Evolutionary conservation across 495 filamentous ascomycete genomes (phyloP), one percentile per base, ranked within the genome.

Genomic region (Annulohypoxylon stygium): DNA sequence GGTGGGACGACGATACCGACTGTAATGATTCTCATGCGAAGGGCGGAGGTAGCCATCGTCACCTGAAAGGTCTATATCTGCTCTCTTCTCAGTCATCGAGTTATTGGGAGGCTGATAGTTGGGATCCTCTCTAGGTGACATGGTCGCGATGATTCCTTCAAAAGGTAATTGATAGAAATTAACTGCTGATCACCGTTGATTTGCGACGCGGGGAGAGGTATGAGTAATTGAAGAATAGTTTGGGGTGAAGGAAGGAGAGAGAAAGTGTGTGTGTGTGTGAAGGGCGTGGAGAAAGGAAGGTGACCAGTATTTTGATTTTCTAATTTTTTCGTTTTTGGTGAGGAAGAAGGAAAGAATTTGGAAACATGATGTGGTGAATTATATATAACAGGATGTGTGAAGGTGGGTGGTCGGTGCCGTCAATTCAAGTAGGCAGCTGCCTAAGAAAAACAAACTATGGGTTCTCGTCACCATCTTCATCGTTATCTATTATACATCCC

Each of bases 281-380:
- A 30, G 30, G 30, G 30, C 5, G 37, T 9, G 37, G 2, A 11
- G 12, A 39, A 20, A 47, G 43, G 18, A 47, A 47, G 43, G 39
- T 43, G 12, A 43, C 39, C 10, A 47, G 41, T 4, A 45, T 11
- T 4, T 8, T 47, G 18, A 7, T 18, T 47, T 47, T 47, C 18
- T 23, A 23, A 23, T 23, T 23, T 30, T 30, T 30, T 30, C 30
- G 30, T 30, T 30, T 6, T 6, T 3, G 30, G 43, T 47, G 43
- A 47, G n/a, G n/a, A 47, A 14, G 41, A 14, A 47, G 4, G n/a
- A 47, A 47, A 47, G 36, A 45, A 45, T 47, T 47, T 47, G n/a
- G 1, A 47, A 20, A 47, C 2, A 20, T 9, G 3, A 20, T 47
- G 43, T 47, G n/a, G 43, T 47, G 5, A 47, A 47, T 20, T 12